Evolutionary conservation across 495 filamentous ascomycete genomes (phyloP).

Genomic region (Trypethelium eluteriae): DNA sequence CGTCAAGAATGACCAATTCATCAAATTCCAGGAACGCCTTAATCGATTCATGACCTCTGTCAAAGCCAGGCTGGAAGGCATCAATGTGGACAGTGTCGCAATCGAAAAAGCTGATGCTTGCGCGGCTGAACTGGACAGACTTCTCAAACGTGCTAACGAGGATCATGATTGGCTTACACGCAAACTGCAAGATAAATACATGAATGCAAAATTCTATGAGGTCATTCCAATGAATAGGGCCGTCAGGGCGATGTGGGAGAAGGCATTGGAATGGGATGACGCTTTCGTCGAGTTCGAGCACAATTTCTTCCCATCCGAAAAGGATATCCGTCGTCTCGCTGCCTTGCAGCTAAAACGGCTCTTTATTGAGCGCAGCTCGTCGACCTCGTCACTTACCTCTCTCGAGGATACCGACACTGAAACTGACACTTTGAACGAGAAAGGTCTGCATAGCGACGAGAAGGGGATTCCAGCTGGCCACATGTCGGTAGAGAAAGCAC

Average conservation of each 20-base stretch:
- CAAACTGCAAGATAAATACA: slow-evolving; percentile 82
- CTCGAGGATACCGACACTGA: slow-evolving; percentile 43
- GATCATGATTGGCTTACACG: slow-evolving; percentile 64
- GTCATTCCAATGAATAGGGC: slow-evolving; percentile 86
- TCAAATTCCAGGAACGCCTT: slow-evolving; percentile 67
- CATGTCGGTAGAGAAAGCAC: slow-evolving; percentile 37
- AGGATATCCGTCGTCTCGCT: slow-evolving; percentile 88
- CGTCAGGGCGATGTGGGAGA: slow-evolving; percentile 81
- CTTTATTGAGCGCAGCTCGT: slow-evolving; percentile 78
- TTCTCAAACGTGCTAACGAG: slow-evolving; percentile 68
- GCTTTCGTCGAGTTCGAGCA: slow-evolving; percentile 83
- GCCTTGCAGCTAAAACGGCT: slow-evolving; percentile 90
- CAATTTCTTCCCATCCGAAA: slow-evolving; percentile 92
- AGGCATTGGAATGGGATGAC: slow-evolving; percentile 86
- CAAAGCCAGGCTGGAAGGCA: slow-evolving; percentile 70
- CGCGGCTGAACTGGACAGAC: slow-evolving; percentile 66
- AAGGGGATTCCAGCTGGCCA: slow-evolving; percentile 32
- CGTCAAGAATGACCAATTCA: slow-evolving; percentile 86
- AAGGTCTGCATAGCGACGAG: slow-evolving; percentile 15
- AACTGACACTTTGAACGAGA: neutral
- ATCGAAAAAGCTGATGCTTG: slow-evolving; percentile 76
- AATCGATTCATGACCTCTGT: slow-evolving; percentile 82
- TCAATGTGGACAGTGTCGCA: slow-evolving; percentile 83
- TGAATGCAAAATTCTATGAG: slow-evolving; percentile 89
- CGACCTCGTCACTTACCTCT: slow-evolving; percentile 60